phyloP scores from a whole-genome alignment of 805 yeast species.

The Ogataea sp. region DNA sequence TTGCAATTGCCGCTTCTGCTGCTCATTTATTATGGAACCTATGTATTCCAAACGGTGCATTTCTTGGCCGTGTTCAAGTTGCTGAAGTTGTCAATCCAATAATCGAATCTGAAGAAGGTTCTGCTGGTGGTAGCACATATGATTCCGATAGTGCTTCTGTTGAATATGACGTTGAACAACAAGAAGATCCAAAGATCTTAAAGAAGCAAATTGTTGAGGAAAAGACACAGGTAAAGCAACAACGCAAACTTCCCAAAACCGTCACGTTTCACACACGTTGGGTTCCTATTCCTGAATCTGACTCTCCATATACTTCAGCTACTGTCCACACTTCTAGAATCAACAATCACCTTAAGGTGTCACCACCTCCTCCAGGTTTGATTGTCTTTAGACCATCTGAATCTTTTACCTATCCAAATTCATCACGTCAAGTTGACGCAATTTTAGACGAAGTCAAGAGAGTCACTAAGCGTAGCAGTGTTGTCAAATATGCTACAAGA shows the following conservation, averaged over 20 bases:
- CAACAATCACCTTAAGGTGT: constrained; percentile 50
- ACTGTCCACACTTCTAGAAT: constrained; percentile 26
- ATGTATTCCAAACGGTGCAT: constrained; percentile 75
- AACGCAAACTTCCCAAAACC: constrained; percentile 3
- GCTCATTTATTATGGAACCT: constrained; percentile 67
- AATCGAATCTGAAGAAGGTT: constrained; percentile 26
- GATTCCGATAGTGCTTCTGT: constrained; percentile 1
- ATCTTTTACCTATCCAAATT: constrained; percentile 74
- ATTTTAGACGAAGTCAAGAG: constrained; percentile 60
- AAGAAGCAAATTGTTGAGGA: neutral
- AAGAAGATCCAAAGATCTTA: too few relatives aligned
- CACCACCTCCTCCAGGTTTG: constrained; percentile 87
- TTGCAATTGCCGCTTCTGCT: constrained; percentile 78
- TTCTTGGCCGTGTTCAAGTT: constrained; percentile 70
- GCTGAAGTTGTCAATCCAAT: constrained; percentile 64
- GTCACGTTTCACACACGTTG: constrained; percentile 50
- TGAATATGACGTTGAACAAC: constrained; percentile 5
- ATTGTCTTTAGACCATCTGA: constrained; percentile 79
- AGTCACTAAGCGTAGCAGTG: constrained; percentile 52
- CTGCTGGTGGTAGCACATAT: constrained; percentile 3
- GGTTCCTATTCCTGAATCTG: constrained; percentile 50
- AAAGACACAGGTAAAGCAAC: neutral
- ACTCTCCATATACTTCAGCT: constrained; percentile 10
- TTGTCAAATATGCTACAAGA: constrained; percentile 26
- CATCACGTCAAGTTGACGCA: constrained; percentile 62